These are phyloP conservation scores for Populus hybrid DNA, from an alignment of 441 rosid species.

Conservation along the genomic window DNA sequence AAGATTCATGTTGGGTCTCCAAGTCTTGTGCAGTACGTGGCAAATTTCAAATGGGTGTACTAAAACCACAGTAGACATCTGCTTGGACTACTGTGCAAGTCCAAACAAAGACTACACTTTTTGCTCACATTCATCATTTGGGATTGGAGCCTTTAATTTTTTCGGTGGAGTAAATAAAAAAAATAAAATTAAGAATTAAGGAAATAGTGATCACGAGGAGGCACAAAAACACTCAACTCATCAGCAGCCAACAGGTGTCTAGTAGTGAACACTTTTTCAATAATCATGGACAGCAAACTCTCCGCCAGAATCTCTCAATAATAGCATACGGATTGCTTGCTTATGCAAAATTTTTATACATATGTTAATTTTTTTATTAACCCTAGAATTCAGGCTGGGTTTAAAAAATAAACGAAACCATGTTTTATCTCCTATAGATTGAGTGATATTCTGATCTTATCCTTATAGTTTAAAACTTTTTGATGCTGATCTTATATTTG, in stretches of 20 bases:
- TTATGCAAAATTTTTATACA: too few species aligned
- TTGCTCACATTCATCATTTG: not conserved
- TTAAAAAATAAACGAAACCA: too few species aligned
- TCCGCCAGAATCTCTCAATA: too few species aligned
- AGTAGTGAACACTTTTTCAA: too few species aligned
- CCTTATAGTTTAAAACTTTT: too few species aligned
- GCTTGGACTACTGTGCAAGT: not conserved
- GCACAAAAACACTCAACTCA: not conserved
- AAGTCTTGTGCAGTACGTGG: not conserved
- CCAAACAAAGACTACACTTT: not conserved
- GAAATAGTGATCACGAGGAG: not conserved
- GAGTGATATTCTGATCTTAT: too few species aligned
- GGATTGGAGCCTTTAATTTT: conserved; percentile 1
- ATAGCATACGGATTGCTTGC: too few species aligned
- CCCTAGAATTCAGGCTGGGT: too few species aligned
- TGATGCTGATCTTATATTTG: too few species aligned
- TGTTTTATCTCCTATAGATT: too few species aligned
- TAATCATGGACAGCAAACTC: not conserved
- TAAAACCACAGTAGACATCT: not conserved
- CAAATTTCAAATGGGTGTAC: not conserved
- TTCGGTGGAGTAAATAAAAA: not conserved
- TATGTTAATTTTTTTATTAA: too few species aligned
- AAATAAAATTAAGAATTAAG: too few species aligned
- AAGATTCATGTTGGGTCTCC: not conserved
- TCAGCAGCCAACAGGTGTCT: not conserved